Percentiles rank a stretch among this genome's conserved stretches.
Evolutionary conservation across 768 basidiomycete genomes (phyloP).

Genomic region (Suillus lakei): DNA sequence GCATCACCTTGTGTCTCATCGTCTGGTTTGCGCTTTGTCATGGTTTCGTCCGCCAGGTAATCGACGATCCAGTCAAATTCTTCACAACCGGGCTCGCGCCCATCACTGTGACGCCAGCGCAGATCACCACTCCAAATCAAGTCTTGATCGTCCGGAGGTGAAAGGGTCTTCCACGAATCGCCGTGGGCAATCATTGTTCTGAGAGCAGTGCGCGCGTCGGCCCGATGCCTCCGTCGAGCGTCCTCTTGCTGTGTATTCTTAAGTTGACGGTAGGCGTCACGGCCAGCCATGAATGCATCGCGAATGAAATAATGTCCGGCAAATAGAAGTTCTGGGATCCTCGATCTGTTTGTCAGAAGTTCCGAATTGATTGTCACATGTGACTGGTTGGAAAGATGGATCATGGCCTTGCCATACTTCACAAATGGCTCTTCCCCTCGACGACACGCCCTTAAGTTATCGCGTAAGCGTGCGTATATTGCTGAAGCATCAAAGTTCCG

Average conservation of each 20-base stretch:
- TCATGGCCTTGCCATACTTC: neutral
- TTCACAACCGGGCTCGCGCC: neutral
- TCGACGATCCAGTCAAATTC: neutral
- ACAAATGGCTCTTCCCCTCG: neutral
- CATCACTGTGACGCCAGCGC: neutral
- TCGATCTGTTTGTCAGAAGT: too few relatives aligned
- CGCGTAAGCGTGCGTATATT: neutral
- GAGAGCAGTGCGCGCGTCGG: neutral
- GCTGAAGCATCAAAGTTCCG: neutral
- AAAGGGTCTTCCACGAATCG: too few relatives aligned
- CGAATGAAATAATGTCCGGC: too few relatives aligned
- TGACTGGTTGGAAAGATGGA: neutral
- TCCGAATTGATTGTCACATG: neutral
- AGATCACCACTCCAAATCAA: neutral
- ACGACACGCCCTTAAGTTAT: neutral
- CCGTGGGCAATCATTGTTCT: neutral
- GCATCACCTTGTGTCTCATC: neutral
- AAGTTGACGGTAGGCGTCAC: neutral
- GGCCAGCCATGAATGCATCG: neutral
- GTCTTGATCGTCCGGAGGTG: neutral
- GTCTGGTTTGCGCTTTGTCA: neutral
- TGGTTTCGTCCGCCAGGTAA: neutral
- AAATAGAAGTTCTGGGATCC: too few relatives aligned
- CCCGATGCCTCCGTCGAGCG: neutral
- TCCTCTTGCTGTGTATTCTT: too few relatives aligned